A percentile compares a stretch with the other conserved stretches of the same genome.
These are phyloP conservation scores for Alternaria viburni DNA, from an alignment of 2,329 filamentous ascomycete species.

Conservation along the genomic window DNA sequence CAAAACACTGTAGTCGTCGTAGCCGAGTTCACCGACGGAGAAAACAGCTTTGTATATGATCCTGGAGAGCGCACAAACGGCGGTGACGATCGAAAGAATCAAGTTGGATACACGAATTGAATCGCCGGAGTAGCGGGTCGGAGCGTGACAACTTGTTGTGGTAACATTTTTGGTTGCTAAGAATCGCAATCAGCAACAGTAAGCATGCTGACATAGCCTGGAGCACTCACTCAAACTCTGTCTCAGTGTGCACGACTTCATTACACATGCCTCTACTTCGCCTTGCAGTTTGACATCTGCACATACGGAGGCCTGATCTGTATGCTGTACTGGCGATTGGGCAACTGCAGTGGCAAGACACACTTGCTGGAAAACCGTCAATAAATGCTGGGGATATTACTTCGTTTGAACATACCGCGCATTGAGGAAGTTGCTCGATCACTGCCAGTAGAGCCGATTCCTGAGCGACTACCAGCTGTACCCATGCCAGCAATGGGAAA, in stretches of 20 bases:
- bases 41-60: slow-evolving; percentile 48
- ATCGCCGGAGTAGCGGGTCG: slow-evolving; percentile 45
- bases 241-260: slow-evolving; percentile 21
- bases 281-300: slow-evolving; percentile 19
- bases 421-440: slow-evolving; percentile 21
- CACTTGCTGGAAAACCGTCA: slow-evolving; percentile 17
- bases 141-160: slow-evolving; percentile 46
- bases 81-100: slow-evolving; percentile 43
- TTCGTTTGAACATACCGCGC: slow-evolving; percentile 22
- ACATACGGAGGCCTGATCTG: slow-evolving; percentile 23
- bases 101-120: slow-evolving; percentile 43
- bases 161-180: slow-evolving; percentile 54
- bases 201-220: neutral
- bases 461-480: slow-evolving; percentile 22
- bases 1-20: slow-evolving; percentile 48
- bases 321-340: slow-evolving; percentile 16
- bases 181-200: neutral
- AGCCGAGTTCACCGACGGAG: slow-evolving; percentile 43
- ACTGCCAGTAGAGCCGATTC: slow-evolving; percentile 13
- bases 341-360: slow-evolving; percentile 17
- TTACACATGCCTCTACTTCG: slow-evolving; percentile 17
- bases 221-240: slow-evolving; percentile 21
- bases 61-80: slow-evolving; percentile 44
- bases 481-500: slow-evolving; percentile 21
- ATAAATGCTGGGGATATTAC: neutral